Percentiles rank a stretch among this genome's conserved stretches.
These are phyloP conservation scores for Suillus spraguei DNA, from an alignment of 768 basidiomycete genomes.

Conservation along the genomic window DNA sequence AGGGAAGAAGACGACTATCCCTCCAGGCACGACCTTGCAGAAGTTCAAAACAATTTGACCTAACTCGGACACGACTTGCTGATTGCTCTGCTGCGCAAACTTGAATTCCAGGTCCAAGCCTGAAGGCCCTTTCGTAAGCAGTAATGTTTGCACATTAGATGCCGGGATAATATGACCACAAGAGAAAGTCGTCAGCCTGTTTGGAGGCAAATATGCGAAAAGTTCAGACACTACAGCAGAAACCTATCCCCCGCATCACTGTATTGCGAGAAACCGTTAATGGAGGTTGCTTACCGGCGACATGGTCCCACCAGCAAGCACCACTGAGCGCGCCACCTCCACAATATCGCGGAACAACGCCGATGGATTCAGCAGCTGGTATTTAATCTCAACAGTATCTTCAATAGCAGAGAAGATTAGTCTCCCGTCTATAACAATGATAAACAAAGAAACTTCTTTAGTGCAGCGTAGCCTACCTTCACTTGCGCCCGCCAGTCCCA, in stretches of 20 bases:
- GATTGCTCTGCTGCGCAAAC: constrained; percentile 70
- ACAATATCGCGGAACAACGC: constrained; percentile 85
- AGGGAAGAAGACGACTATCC: constrained; percentile 93
- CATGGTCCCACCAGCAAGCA: constrained; percentile 98
- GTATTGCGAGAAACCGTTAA: constrained; percentile 8
- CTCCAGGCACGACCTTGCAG: constrained; percentile 74
- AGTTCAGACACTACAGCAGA: constrained; percentile 85
- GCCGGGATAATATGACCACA: constrained; percentile 92
- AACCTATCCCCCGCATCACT: constrained; percentile 52
- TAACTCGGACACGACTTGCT: constrained; percentile 71
- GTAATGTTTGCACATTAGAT: constrained; percentile 74
- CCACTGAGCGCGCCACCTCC: constrained; percentile 77
- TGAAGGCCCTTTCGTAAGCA: constrained; percentile 73
- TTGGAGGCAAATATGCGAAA: constrained; percentile 62
- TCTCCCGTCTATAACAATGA: constrained; percentile 61
- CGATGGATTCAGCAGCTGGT: constrained; percentile 91
- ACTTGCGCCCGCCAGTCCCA: constrained; percentile 74
- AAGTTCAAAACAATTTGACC: constrained; percentile 86
- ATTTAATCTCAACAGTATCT: constrained; percentile 68
- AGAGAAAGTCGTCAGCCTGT: constrained; percentile 77
- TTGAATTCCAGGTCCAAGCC: constrained; percentile 82
- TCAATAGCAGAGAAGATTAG: constrained; percentile 58
- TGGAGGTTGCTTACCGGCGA: constrained; percentile 69
- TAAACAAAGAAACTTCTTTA: not conserved
- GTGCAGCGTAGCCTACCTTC: constrained; percentile 50